Percentiles rank a stretch among this genome's conserved stretches.
Conservation (phyloP, 2,329 filamentous ascomycete species). For the Sclerotinia minor region DNA sequence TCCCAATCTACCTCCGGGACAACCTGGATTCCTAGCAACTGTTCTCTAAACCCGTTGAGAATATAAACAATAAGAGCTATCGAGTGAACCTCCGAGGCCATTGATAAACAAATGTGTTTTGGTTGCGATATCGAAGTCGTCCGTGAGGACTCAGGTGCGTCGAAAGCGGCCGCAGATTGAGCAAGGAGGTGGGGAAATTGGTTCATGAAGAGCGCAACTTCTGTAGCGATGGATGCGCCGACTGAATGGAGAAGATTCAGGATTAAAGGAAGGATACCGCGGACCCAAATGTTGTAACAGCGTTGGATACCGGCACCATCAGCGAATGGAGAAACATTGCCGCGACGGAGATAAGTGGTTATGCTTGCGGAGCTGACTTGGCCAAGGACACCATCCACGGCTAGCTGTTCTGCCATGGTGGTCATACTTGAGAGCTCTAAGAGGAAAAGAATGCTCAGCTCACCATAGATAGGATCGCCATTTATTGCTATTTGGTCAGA, state of each 20-base stretch:
- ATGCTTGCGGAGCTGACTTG: conserved; percentile 79
- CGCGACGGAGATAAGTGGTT: conserved; percentile 71
- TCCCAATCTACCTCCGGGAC: conserved; percentile 78
- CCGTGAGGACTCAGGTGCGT: conserved; percentile 56
- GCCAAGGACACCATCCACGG: conserved; percentile 79
- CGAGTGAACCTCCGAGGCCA: conserved; percentile 76
- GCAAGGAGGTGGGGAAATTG: conserved; percentile 79
- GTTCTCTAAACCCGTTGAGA: conserved; percentile 63
- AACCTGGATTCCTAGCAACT: conserved; percentile 62
- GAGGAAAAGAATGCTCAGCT: conserved; percentile 85
- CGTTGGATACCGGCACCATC: conserved; percentile 66
- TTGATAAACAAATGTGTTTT: conserved; percentile 68
- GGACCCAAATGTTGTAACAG: conserved; percentile 86
- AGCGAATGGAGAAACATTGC: conserved; percentile 75
- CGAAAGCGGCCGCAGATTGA: conserved; percentile 71
- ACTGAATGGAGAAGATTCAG: conserved; percentile 85
- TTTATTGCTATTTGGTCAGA: conserved; percentile 76
- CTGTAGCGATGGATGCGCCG: conserved; percentile 76
- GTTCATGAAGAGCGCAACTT: conserved; percentile 84
- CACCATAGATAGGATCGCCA: conserved; percentile 87
- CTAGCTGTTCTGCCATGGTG: conserved; percentile 82
- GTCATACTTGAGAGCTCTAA: conserved; percentile 83
- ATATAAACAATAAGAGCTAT: conserved; percentile 75
- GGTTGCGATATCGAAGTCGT: conserved; percentile 51
- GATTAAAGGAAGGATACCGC: conserved; percentile 82